A percentile compares a stretch with the other conserved stretches of the same genome.
phyloP scores from a whole-genome alignment of 768 basidiomycete genomes.

The Naganishia friedmannii region DNA sequence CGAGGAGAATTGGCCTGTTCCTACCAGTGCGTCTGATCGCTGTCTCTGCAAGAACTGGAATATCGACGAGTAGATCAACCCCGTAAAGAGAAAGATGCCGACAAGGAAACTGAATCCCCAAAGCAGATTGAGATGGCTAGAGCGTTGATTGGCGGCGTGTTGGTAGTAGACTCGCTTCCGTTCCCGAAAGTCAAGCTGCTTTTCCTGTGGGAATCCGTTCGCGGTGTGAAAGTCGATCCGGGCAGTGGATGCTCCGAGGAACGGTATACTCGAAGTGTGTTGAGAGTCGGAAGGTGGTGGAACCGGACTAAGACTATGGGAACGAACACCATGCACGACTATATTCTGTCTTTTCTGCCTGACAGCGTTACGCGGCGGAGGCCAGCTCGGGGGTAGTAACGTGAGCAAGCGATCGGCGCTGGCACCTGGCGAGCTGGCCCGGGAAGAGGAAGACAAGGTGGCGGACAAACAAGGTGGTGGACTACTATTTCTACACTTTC shows the following conservation, averaged over 20 bases:
- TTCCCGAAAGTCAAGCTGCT: background rate
- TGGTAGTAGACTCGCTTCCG: background rate
- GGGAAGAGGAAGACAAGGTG: background rate
- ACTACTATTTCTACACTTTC: too few species aligned
- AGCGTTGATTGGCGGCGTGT: background rate
- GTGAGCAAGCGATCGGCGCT: conserved; percentile 5
- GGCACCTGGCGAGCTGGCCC: background rate
- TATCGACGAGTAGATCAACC: background rate
- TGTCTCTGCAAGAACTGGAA: background rate
- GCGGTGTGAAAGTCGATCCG: background rate
- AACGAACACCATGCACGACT: too few species aligned
- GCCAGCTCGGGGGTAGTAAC: conserved; percentile 8
- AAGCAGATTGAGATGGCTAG: background rate
- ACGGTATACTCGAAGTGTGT: background rate
- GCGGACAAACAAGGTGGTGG: background rate
- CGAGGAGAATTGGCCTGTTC: too few species aligned
- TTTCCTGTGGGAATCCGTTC: background rate
- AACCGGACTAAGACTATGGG: too few species aligned
- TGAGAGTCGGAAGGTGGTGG: too few species aligned
- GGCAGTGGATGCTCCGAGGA: background rate
- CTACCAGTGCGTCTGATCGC: background rate
- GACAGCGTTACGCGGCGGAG: background rate
- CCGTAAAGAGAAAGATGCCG: conserved; percentile 4
- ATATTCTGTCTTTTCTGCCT: too few species aligned
- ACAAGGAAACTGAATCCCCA: conserved; percentile 16